A percentile compares a stretch with the other conserved stretches of the same genome.
Evolutionary conservation across 768 basidiomycete species (phyloP).

Genomic region (Lactifluus rugatus): DNA sequence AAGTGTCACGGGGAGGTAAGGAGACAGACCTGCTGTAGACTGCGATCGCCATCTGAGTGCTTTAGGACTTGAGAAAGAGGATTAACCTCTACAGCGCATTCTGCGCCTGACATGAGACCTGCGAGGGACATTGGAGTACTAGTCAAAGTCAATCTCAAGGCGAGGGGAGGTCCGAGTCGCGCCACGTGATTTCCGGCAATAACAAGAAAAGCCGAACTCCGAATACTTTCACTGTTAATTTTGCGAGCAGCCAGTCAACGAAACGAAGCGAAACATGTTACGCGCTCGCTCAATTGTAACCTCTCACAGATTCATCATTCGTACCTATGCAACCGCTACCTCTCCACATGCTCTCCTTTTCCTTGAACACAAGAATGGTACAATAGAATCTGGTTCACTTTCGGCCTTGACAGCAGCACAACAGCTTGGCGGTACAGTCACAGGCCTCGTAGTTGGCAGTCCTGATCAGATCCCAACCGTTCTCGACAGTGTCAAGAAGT

Average conservation of each 20-base stretch:
- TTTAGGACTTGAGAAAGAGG: slow-evolving; percentile 85
- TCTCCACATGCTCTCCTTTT: slow-evolving; percentile 77
- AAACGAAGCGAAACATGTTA: slow-evolving; percentile 1
- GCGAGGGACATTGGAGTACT: slow-evolving; percentile 56
- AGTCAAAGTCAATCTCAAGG: no score
- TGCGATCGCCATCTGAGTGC: slow-evolving; percentile 81
- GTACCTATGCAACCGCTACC: slow-evolving; percentile 50
- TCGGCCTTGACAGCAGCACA: slow-evolving; percentile 89
- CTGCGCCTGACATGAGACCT: slow-evolving; percentile 76
- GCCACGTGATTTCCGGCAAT: slow-evolving; percentile 12
- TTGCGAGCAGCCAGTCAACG: not conserved
- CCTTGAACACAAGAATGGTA: slow-evolving; percentile 76
- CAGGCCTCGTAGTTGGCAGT: slow-evolving; percentile 64
- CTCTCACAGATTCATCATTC: slow-evolving; percentile 15
- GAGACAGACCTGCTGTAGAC: slow-evolving; percentile 66
- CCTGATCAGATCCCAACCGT: slow-evolving; percentile 55
- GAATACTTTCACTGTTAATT: no score
- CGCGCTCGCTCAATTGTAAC: not conserved
- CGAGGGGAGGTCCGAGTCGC: no score
- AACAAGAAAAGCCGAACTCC: not conserved
- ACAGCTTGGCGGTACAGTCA: slow-evolving; percentile 77
- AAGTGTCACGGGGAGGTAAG: not conserved
- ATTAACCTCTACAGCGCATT: slow-evolving; percentile 78
- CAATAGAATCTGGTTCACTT: slow-evolving; percentile 74
- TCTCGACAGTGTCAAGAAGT: slow-evolving; percentile 77